A percentile compares a stretch with the other conserved stretches of the same genome.
phyloP scores from a whole-genome alignment of 148 eudicot genomes.

The Polygonum aviculare region DNA sequence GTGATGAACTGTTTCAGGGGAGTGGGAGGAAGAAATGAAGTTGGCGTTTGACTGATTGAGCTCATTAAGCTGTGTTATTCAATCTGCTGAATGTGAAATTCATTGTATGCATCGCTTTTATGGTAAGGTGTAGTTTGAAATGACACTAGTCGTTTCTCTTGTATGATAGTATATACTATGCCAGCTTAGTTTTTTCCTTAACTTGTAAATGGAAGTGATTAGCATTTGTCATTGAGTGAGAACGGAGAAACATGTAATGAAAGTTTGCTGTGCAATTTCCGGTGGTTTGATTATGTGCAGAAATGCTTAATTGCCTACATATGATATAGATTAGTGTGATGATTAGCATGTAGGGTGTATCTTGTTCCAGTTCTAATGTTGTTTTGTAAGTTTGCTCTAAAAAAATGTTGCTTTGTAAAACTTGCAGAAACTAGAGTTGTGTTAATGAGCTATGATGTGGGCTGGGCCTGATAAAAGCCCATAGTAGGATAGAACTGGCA shows the following conservation, averaged over 20 bases:
- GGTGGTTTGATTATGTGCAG: too few species aligned
- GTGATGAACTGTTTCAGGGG: constrained; percentile 60
- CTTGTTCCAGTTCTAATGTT: too few species aligned
- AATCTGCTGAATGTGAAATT: neutral
- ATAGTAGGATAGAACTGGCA: neutral
- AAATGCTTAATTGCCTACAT: too few species aligned
- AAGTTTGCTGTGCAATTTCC: neutral
- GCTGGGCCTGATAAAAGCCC: neutral
- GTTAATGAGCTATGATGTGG: neutral
- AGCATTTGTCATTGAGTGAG: neutral
- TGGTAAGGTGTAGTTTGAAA: neutral
- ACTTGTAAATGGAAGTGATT: neutral
- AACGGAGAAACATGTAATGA: neutral
- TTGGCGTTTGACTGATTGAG: neutral
- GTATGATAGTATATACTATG: neutral
- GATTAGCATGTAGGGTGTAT: too few species aligned
- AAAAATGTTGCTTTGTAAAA: too few species aligned
- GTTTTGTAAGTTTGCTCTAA: too few species aligned
- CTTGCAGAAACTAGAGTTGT: too few species aligned
- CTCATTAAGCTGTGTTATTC: neutral
- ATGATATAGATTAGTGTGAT: too few species aligned
- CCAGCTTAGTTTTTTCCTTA: neutral
- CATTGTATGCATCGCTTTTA: neutral
- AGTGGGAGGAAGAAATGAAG: constrained; percentile 22
- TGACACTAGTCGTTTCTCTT: neutral